phyloP scores from a whole-genome alignment of 768 basidiomycete species.

The Boletales sp. region DNA sequence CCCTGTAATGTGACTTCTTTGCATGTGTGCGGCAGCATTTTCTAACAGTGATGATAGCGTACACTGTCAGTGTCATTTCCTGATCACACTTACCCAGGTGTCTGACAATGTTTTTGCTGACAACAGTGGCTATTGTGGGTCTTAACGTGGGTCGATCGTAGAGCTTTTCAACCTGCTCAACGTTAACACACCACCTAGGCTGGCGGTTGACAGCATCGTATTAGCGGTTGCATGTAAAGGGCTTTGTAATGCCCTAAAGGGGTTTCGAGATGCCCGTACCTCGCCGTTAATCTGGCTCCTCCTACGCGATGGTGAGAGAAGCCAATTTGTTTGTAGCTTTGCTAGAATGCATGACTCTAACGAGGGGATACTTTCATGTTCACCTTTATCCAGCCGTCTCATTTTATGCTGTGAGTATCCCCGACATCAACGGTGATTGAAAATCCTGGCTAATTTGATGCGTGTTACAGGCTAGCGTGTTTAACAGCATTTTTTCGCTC shows the following conservation, averaged over 20 bases:
- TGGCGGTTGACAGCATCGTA: conserved; percentile 5
- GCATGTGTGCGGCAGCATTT: not conserved
- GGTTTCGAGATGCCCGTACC: not conserved
- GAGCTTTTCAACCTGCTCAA: not conserved
- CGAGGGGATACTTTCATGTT: not conserved
- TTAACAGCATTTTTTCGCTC: conserved; percentile 3
- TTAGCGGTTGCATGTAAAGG: conserved; percentile 3
- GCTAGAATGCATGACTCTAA: not conserved
- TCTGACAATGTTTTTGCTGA: not conserved
- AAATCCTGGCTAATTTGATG: not conserved
- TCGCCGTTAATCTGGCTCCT: conserved; percentile 9
- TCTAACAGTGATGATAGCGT: conserved; percentile 2
- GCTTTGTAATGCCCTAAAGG: conserved; percentile 1
- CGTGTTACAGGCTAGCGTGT: conserved; percentile 1
- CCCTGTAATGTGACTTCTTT: conserved; percentile 1
- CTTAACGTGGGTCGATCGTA: not conserved
- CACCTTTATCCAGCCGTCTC: not conserved
- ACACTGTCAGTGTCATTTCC: not conserved
- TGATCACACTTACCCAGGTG: not conserved
- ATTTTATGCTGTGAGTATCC: conserved; percentile 8
- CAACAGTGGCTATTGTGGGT: conserved; percentile 12
- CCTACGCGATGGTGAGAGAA: conserved; percentile 5
- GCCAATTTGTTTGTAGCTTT: not conserved
- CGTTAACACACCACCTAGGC: not conserved
- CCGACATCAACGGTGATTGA: not conserved